These are phyloP conservation scores for Sugiyamaella castrensis DNA, from an alignment of 1,139 yeast genomes.

Conservation along the genomic window DNA sequence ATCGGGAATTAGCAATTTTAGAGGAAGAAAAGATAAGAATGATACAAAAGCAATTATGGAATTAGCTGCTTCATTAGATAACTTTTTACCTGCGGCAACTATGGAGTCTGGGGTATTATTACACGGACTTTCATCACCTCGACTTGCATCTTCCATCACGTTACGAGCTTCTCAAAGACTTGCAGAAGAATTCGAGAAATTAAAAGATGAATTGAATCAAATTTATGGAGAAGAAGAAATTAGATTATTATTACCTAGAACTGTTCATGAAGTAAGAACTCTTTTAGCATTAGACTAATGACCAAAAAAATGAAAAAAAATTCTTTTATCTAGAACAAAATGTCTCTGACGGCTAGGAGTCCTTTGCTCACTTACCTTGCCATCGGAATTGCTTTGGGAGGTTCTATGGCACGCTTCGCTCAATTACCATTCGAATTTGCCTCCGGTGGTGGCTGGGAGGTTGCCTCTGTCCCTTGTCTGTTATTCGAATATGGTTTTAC, in stretches of 20 bases:
- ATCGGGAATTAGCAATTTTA: constrained; percentile 27
- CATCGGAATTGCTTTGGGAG: too few species aligned
- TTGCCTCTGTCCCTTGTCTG: too few species aligned
- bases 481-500: too few species aligned
- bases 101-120: constrained; percentile 35
- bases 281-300: constrained; percentile 24
- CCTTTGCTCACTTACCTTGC: too few species aligned
- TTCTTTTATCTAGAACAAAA: too few species aligned
- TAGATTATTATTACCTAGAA: constrained; percentile 29
- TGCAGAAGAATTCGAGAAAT: constrained; percentile 31
- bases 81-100: constrained; percentile 38
- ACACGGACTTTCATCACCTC: constrained; percentile 36
- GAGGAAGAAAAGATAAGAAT: constrained; percentile 1
- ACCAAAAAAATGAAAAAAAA: too few species aligned
- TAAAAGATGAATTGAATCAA: constrained; percentile 26
- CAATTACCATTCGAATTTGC: too few species aligned
- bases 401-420: too few species aligned
- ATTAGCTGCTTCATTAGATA: constrained; percentile 28
- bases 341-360: too few species aligned
- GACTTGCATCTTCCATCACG: constrained; percentile 35
- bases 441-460: too few species aligned
- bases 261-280: constrained; percentile 34
- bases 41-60: constrained; percentile 1
- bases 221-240: constrained; percentile 28
- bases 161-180: constrained; percentile 35